Evolutionary conservation across 2,329 filamentous ascomycete genomes (phyloP).

Genomic region (Diplodia mutila): DNA sequence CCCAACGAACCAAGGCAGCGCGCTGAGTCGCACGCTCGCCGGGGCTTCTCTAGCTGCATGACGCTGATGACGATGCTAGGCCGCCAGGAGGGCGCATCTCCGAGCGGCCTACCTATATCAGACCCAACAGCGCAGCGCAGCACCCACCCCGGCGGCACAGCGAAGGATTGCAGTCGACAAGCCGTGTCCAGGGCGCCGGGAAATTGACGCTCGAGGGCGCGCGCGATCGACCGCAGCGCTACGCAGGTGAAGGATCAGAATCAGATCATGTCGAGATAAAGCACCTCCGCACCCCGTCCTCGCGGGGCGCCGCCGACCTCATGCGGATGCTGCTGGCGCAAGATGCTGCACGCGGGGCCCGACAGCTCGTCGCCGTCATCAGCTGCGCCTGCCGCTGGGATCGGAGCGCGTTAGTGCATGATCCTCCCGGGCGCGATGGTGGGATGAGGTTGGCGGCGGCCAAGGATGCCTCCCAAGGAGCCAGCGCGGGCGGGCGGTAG

Average conservation of each 20-base stretch:
- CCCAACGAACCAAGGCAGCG: constrained; percentile 8
- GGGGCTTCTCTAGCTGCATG: constrained; percentile 23
- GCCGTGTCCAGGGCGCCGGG: constrained; percentile 17
- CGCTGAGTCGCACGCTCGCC: constrained; percentile 11
- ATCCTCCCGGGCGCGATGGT: constrained; percentile 23
- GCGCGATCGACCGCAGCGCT: constrained; percentile 18
- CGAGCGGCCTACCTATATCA: constrained; percentile 14
- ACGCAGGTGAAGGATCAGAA: constrained; percentile 20
- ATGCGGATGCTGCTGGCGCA: constrained; percentile 13
- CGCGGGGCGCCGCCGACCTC: constrained; percentile 16
- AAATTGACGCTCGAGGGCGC: constrained; percentile 17
- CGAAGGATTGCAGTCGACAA: constrained; percentile 21
- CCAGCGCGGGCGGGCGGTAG: constrained; percentile 21
- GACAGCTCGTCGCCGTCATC: constrained; percentile 21
- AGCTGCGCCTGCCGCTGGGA: constrained; percentile 20
- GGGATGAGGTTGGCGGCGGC: constrained; percentile 23
- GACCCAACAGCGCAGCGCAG: constrained; percentile 4
- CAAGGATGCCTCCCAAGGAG: constrained; percentile 21
- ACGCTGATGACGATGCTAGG: constrained; percentile 10
- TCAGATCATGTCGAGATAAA: constrained; percentile 16
- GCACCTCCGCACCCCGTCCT: neutral
- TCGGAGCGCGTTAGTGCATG: constrained; percentile 23
- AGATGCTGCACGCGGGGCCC: constrained; percentile 22
- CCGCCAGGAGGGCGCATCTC: constrained; percentile 11
- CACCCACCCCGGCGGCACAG: constrained; percentile 13